Conservation (phyloP, 2,329 filamentous ascomycete genomes). For the Diaporthe sp. region DNA sequence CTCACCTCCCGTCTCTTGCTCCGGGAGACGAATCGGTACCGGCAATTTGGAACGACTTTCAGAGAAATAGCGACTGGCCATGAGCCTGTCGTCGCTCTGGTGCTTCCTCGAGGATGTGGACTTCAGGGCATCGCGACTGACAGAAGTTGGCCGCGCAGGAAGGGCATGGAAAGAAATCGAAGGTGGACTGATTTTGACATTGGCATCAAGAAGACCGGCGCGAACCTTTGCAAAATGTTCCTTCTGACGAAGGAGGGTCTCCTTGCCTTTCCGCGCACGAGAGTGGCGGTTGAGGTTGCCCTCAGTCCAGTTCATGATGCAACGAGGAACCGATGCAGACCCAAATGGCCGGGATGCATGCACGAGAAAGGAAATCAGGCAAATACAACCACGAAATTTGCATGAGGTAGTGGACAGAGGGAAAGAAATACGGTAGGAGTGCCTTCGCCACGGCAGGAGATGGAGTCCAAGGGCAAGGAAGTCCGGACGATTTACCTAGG, state of each 20-base stretch:
- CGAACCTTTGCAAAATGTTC: slow-evolving; percentile 62
- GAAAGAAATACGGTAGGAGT: background rate
- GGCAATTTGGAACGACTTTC: background rate
- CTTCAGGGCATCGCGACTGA: slow-evolving; percentile 25
- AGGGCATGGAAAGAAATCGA: slow-evolving; percentile 48
- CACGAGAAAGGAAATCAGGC: background rate
- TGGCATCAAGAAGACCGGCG: slow-evolving; percentile 49
- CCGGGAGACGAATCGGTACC: background rate
- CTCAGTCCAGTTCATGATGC: slow-evolving; percentile 65
- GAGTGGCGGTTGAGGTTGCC: slow-evolving; percentile 60
- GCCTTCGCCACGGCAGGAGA: background rate
- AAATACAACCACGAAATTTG: background rate
- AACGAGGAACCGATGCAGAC: background rate
- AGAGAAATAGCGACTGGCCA: slow-evolving; percentile 33
- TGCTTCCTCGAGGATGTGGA: slow-evolving; percentile 41
- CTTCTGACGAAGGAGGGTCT: slow-evolving; percentile 57
- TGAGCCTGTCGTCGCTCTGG: background rate
- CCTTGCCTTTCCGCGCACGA: slow-evolving; percentile 52
- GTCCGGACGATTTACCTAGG: no score
- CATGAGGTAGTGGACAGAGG: background rate
- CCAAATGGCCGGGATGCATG: background rate
- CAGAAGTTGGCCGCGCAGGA: slow-evolving; percentile 42
- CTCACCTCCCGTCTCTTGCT: slow-evolving; percentile 9
- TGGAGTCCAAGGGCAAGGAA: background rate
- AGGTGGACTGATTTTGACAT: slow-evolving; percentile 50